These are phyloP conservation scores for Malus sieversii DNA, from an alignment of 306 rosid genomes.

Conservation along the genomic window DNA sequence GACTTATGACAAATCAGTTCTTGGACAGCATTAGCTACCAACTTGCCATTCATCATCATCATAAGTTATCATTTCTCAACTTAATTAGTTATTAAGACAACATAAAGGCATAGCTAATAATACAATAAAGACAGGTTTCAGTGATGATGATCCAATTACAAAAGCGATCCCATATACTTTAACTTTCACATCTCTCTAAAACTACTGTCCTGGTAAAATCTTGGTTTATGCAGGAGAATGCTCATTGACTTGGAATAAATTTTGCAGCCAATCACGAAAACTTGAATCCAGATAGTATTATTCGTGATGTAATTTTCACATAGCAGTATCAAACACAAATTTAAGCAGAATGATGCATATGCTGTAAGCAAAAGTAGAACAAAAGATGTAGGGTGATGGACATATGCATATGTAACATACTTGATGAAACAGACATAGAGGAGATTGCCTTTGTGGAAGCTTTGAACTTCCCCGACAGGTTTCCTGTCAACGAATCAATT, in stretches of 20 bases:
- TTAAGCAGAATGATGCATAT: background rate
- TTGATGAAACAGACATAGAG: constrained; percentile 68
- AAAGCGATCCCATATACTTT: background rate
- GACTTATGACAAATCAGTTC: background rate
- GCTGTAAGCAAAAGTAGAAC: constrained; percentile 4
- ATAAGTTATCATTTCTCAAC: background rate
- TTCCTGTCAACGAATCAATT: constrained; percentile 67
- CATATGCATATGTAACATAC: constrained; percentile 26
- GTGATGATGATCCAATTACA: background rate
- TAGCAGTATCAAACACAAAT: background rate
- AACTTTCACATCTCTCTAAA: background rate
- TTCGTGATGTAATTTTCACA: background rate
- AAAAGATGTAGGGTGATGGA: background rate
- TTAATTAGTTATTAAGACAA: background rate
- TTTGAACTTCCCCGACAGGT: constrained; percentile 63
- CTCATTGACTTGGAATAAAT: background rate
- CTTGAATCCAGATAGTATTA: background rate
- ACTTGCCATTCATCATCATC: background rate
- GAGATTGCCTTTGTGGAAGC: constrained; percentile 81
- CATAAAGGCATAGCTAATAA: background rate
- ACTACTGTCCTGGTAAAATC: background rate
- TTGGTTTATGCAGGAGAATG: background rate
- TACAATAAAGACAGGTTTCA: background rate
- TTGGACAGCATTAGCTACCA: background rate
- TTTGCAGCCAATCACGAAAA: background rate